phyloP scores from a whole-genome alignment of 2,329 filamentous ascomycete genomes.

The Aspergillus sp. region DNA sequence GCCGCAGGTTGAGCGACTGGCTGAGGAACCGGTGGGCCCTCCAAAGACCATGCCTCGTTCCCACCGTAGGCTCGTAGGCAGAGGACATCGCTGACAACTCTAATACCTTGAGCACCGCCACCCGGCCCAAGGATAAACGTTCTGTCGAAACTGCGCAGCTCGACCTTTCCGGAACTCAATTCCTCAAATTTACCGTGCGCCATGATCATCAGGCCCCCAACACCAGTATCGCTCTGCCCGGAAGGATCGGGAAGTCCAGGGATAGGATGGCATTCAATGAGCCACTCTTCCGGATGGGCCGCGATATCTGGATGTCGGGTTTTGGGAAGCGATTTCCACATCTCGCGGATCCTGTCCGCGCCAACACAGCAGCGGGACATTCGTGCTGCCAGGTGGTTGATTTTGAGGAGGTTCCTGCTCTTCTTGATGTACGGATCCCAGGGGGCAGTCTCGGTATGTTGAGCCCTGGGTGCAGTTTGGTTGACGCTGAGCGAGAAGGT shows the following conservation, averaged over 20 bases:
- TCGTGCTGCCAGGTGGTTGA: slow-evolving; percentile 52
- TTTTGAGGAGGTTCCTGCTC: slow-evolving; percentile 67
- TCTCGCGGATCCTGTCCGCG: slow-evolving; percentile 52
- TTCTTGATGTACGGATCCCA: slow-evolving; percentile 70
- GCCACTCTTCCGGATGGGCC: slow-evolving; percentile 60
- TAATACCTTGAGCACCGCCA: slow-evolving; percentile 53
- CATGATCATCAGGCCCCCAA: slow-evolving; percentile 67
- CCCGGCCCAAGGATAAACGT: slow-evolving; percentile 72
- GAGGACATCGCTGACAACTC: slow-evolving; percentile 72
- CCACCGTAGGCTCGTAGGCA: slow-evolving; percentile 60
- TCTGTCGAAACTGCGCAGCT: slow-evolving; percentile 68
- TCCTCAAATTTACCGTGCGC: slow-evolving; percentile 84
- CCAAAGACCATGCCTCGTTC: slow-evolving; percentile 41
- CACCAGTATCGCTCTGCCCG: slow-evolving; percentile 53
- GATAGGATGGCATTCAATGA: slow-evolving; percentile 71
- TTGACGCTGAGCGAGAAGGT: slow-evolving; percentile 70
- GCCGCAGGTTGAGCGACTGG: slow-evolving; percentile 29
- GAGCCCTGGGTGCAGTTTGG: slow-evolving; percentile 45
- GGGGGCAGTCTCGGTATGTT: slow-evolving; percentile 37
- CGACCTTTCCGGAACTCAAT: slow-evolving; percentile 49
- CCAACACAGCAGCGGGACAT: slow-evolving; percentile 60
- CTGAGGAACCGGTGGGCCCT: slow-evolving; percentile 23
- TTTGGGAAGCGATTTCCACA: slow-evolving; percentile 61
- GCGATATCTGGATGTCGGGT: slow-evolving; percentile 67
- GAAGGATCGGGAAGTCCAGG: slow-evolving; percentile 61